Evolutionary conservation across 495 filamentous ascomycete species (phyloP), one percentile per base, ranked within the genome.

Genomic region (Xylaria acuta): DNA sequence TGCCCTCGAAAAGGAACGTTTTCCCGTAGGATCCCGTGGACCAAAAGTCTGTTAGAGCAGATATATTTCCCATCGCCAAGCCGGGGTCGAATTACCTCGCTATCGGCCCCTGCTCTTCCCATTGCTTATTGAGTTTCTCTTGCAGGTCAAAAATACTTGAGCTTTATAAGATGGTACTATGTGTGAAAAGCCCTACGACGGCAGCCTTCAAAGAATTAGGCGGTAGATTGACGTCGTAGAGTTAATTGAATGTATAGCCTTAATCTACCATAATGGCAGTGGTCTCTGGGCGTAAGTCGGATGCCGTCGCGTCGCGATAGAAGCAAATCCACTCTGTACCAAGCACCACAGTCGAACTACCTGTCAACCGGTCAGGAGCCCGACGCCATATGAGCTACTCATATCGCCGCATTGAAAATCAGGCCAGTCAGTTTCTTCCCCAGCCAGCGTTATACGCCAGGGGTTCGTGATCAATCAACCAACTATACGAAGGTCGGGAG

Each of bases 401-500:
- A 59, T 8, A 9, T 38, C 5, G 18, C 11, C 9, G 18, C 38
- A n/a, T 38, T 60, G n/a, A 5, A 5, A 60, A 63, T 43, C n/a
- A 43, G 36, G 36, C 59, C 30, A 22, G 3, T 11, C 8, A 8
- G 41, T n/a, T 22, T 11, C 3, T 3, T 32, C 11, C 43, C 45
- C 8, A 40, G 30, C 30, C 16, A 20, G 12, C 34, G 25, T 65
- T n/a, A 18, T n/a, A 36, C 45, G 3, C 5, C 3, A 40, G 7
- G 9, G n/a, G 32, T 32, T 43, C 34, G 9, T 7, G n/a, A 20
- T 43, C 34, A 18, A 18, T 38, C 16, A 16, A 22, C 49, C 47
- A 18, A 27, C 60, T 75, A 77, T 27, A 72, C 75, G 72, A 81
- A 81, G 53, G 71, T 69, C 63, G 80, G 80, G 34, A 78, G 32